Base-by-base conservation (phyloP, 2,329 filamentous ascomycete species). In the Fusarium oligoseptatum region DNA sequence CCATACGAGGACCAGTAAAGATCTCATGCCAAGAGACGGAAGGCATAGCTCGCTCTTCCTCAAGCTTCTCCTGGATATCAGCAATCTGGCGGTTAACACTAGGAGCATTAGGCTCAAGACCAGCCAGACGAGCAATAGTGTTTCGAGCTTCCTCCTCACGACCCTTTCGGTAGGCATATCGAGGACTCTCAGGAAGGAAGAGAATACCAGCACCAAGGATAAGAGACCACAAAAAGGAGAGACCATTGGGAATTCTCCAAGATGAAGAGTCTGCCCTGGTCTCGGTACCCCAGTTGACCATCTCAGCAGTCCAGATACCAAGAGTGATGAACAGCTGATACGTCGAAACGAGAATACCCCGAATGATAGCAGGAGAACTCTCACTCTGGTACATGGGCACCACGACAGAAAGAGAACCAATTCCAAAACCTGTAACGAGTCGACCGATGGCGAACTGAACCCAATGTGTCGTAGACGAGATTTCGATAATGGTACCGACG, bases 321-420 rank as follows among this genome's bases (percentile, higher is more conserved):
- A 93, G 84, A 0, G 92, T 93, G 79, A 93, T 91, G 80, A 92
- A 89, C 4, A 93, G 87, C 84, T 93, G 92, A 81, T 93, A 93
- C 61, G 87, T 89, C 1, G 88, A 87, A 32, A 93, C 88, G 43
- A 93, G 85, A 8, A 90, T 85, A 77, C 91, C 91, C 76, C 92
- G 89, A 60, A 93, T 88, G 68, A 90, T 88, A 70, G 90, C 87
- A 0, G 92, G 92, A 3, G 89, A 89, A 66, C 88, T 91, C 81
- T 94, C 92, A 17, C 87, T 89, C 79, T 93, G 91, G 76, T 93
- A 93, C 89, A 94, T 91, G 57, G 90, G 90, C 1, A 92, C 90
- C 29, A 90, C 84, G 48, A 92, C 91, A 7, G 89, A 92, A 0
- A 93, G 84, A 22, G 88, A 86, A 32, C 92, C 92, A 56, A 94